Evolutionary conservation across 495 filamentous ascomycete genomes (phyloP).

Genomic region (Penicillium dipodomyicola): DNA sequence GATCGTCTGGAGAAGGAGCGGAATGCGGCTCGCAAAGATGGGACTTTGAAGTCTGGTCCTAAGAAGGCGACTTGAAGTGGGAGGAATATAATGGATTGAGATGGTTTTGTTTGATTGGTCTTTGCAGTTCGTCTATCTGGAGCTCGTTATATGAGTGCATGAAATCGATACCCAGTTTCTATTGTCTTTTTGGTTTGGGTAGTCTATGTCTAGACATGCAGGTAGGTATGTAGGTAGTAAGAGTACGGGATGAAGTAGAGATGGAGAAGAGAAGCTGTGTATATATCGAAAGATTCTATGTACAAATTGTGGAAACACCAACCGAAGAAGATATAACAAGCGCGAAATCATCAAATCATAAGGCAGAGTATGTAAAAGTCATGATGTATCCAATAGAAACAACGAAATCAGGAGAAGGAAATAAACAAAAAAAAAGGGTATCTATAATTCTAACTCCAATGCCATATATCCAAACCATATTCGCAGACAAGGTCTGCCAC

Average conservation of each 20-base stretch:
- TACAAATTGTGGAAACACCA: constrained; percentile 11
- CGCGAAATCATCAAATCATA: constrained; percentile 27
- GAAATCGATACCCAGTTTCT: constrained; percentile 32
- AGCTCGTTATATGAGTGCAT: constrained; percentile 17
- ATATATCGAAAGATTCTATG: constrained; percentile 13
- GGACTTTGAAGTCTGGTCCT: constrained; percentile 9
- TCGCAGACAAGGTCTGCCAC: constrained; percentile 2
- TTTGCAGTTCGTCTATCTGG: constrained; percentile 6
- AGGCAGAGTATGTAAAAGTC: constrained; percentile 16
- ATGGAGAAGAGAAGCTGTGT: background rate
- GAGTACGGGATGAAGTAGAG: background rate
- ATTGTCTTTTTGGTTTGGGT: background rate
- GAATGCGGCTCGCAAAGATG: constrained; percentile 12
- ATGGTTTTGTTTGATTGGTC: background rate
- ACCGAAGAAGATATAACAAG: background rate
- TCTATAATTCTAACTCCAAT: constrained; percentile 38
- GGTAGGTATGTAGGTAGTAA: background rate
- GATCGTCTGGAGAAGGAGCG: constrained; percentile 33
- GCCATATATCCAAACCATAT: constrained; percentile 21
- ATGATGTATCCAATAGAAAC: constrained; percentile 19
- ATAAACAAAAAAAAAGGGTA: constrained; percentile 35
- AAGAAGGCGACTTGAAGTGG: constrained; percentile 5
- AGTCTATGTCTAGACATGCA: background rate
- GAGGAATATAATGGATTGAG: background rate
- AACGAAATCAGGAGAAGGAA: constrained; percentile 7